Evolutionary conservation across 768 basidiomycete species (phyloP).

Genomic region (Tulasnella sp.): DNA sequence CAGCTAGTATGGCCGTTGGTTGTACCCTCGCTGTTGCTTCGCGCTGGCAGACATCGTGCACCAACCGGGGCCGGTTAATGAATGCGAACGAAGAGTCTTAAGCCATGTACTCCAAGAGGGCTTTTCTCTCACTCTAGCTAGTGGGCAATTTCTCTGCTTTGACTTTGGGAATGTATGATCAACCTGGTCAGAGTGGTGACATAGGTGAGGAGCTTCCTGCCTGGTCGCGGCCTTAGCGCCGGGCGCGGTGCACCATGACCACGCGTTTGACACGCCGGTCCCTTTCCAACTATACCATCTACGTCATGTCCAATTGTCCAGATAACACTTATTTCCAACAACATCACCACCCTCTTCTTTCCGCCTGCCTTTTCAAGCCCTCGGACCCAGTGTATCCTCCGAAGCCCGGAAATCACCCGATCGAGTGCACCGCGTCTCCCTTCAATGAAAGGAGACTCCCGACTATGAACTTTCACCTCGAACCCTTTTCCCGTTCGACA

Average conservation of each 20-base stretch:
- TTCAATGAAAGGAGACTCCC: neutral
- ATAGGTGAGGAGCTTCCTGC: neutral
- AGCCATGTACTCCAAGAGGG: neutral
- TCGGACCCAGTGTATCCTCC: neutral
- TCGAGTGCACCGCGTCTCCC: constrained; percentile 6
- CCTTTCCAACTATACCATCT: neutral
- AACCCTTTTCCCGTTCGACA: neutral
- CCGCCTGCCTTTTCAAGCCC: neutral
- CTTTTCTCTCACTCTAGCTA: neutral
- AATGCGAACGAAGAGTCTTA: too few relatives aligned
- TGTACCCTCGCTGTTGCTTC: too few relatives aligned
- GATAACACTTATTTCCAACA: neutral
- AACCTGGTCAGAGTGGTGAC: neutral
- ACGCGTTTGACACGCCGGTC: neutral
- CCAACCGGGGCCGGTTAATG: too few relatives aligned
- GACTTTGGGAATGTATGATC: neutral
- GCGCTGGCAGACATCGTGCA: too few relatives aligned
- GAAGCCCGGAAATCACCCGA: neutral
- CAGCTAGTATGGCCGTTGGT: too few relatives aligned
- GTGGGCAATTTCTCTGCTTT: neutral
- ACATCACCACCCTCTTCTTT: neutral
- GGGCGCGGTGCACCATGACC: neutral
- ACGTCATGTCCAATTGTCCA: neutral
- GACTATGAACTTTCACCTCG: neutral
- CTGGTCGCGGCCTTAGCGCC: neutral